Conservation (phyloP, 768 basidiomycete species). For the Clitopilus hobsonii region DNA sequence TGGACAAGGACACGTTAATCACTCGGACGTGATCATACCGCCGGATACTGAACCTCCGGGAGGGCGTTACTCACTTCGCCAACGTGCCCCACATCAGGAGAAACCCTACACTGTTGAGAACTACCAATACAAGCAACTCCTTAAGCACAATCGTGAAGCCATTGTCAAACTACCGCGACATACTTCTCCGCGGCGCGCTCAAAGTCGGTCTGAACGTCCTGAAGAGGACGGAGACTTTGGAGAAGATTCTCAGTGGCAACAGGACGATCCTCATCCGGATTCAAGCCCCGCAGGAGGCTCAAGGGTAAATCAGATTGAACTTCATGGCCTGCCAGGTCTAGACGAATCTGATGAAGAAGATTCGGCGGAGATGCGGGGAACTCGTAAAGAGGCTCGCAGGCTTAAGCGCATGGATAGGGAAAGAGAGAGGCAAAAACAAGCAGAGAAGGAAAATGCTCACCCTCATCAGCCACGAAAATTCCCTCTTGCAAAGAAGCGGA, state of each 20-base stretch:
- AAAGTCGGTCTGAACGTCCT: constrained; percentile 17
- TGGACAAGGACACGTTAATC: neutral
- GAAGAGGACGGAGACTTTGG: constrained; percentile 20
- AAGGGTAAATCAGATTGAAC: neutral
- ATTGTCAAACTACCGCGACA: constrained; percentile 60
- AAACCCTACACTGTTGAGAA: constrained; percentile 61
- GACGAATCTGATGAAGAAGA: neutral
- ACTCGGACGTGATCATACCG: neutral
- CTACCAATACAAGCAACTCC: constrained; percentile 41
- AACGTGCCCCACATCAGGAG: constrained; percentile 49
- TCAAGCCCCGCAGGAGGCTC: neutral
- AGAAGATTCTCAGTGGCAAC: constrained; percentile 36
- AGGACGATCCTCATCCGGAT: constrained; percentile 10
- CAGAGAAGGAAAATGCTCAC: neutral
- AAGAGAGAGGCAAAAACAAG: neutral
- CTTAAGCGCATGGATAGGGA: neutral
- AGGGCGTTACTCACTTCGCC: constrained; percentile 51
- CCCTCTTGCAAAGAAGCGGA: neutral
- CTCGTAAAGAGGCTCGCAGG: neutral
- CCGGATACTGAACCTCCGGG: constrained; percentile 3
- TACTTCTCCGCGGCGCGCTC: constrained; percentile 24
- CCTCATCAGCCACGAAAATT: neutral
- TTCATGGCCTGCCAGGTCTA: neutral
- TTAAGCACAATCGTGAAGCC: constrained; percentile 60
- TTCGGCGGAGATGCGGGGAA: neutral